Conservation (phyloP, 148 eudicot genomes). For the Cornus florida region DNA sequence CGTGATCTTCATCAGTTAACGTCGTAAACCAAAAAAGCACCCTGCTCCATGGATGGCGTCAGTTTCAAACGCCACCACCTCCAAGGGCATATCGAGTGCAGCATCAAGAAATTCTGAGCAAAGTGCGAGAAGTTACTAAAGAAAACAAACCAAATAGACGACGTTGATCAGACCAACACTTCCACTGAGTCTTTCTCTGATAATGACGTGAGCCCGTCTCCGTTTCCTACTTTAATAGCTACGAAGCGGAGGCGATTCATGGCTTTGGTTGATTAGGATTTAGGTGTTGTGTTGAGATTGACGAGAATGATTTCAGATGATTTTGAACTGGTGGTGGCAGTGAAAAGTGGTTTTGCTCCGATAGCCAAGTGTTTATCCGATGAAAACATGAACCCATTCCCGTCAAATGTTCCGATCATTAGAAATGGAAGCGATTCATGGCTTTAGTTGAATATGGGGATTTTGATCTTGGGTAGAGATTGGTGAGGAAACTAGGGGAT, state of each 20-base stretch:
- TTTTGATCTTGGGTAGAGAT: too few species aligned
- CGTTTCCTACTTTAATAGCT: constrained; percentile 68
- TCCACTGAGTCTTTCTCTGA: too few species aligned
- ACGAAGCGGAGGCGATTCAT: too few species aligned
- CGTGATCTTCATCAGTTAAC: constrained; percentile 55
- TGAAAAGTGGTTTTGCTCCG: too few species aligned
- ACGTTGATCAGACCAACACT: not conserved
- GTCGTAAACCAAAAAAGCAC: constrained; percentile 81
- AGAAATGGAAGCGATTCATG: too few species aligned
- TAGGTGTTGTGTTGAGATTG: too few species aligned
- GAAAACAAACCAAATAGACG: not conserved
- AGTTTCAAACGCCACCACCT: constrained; percentile 65
- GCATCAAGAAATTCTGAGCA: constrained; percentile 42
- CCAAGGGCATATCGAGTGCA: constrained; percentile 81
- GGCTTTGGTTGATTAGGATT: constrained; percentile 22
- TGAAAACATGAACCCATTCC: too few species aligned
- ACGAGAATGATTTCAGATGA: too few species aligned
- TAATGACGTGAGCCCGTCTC: constrained; percentile 20
- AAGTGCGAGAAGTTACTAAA: constrained; percentile 40
- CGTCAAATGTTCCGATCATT: too few species aligned
- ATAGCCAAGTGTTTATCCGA: too few species aligned
- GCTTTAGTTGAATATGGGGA: too few species aligned
- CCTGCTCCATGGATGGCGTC: constrained; percentile 95
- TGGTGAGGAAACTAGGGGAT: constrained; percentile 70
- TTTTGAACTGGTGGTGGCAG: too few species aligned